Conservation (phyloP, 148 eudicot genomes). For the Vaccinium vitisidaea region DNA sequence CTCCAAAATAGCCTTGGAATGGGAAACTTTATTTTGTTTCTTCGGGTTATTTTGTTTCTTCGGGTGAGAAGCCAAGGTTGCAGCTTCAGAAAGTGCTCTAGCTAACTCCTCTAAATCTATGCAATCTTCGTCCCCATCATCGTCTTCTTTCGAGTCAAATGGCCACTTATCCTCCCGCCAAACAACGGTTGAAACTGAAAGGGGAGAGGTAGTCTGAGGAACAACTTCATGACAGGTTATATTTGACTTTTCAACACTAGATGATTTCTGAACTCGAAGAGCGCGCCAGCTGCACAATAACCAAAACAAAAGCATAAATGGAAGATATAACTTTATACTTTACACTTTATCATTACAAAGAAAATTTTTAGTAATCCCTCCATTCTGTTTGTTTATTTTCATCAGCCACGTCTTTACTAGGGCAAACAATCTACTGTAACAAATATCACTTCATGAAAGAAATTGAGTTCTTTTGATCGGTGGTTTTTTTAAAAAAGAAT, state of each 20-base stretch:
- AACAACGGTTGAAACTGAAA: conserved; percentile 32
- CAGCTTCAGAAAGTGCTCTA: conserved; percentile 71
- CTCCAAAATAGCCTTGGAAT: conserved; percentile 23
- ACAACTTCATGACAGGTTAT: conserved; percentile 17
- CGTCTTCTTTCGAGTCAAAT: conserved; percentile 40
- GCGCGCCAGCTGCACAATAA: conserved; percentile 65
- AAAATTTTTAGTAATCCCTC: background rate
- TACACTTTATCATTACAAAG: background rate
- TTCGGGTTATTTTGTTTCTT: conserved; percentile 33
- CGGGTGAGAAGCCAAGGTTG: conserved; percentile 41
- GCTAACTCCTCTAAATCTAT: conserved; percentile 65
- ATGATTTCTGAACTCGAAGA: conserved; percentile 73
- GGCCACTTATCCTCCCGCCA: conserved; percentile 48
- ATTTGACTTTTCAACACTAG: conserved; percentile 27
- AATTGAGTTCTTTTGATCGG: background rate
- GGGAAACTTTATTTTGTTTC: conserved; percentile 28
- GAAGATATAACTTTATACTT: background rate
- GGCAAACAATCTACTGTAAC: background rate
- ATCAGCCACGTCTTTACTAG: background rate
- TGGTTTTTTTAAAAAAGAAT: background rate
- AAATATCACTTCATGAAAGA: background rate
- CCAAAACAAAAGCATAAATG: conserved; percentile 8
- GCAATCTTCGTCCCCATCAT: conserved; percentile 40
- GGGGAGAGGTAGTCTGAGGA: conserved; percentile 27
- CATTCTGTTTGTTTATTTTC: background rate